phyloP scores from a whole-genome alignment of 176 grass and related monocot species.

The Microstegium vimineum region DNA sequence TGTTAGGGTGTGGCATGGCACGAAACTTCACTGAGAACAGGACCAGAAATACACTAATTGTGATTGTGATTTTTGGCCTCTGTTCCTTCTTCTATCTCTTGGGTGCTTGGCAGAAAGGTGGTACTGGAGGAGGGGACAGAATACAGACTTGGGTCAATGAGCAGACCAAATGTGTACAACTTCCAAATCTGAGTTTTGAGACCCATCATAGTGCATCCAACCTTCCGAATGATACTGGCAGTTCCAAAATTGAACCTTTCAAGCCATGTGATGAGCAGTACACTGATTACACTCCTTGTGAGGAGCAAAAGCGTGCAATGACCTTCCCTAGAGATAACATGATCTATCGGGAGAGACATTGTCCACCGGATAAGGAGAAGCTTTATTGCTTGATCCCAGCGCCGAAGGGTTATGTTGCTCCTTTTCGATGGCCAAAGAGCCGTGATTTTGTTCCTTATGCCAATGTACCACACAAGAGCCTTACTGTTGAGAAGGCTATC shows the following conservation, averaged over 20 bases:
- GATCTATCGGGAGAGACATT: constrained; percentile 84
- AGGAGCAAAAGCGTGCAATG: constrained; percentile 73
- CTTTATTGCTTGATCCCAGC: constrained; percentile 74
- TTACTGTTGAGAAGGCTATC: constrained; percentile 85
- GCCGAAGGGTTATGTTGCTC: constrained; percentile 63
- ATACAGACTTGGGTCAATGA: constrained; percentile 60
- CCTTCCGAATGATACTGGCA: constrained; percentile 27
- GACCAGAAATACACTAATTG: constrained; percentile 48
- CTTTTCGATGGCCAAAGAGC: constrained; percentile 82
- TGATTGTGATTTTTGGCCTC: constrained; percentile 50
- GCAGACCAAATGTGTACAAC: constrained; percentile 54
- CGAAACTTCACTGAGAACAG: constrained; percentile 46
- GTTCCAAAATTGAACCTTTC: constrained; percentile 36
- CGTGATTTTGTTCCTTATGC: constrained; percentile 75
- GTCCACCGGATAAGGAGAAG: constrained; percentile 59
- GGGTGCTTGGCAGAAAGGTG: constrained; percentile 63
- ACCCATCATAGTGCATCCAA: constrained; percentile 57
- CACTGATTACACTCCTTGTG: constrained; percentile 90
- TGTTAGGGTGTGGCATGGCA: constrained; percentile 50
- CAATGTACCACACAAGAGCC: constrained; percentile 79
- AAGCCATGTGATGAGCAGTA: constrained; percentile 56
- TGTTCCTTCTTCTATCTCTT: constrained; percentile 81
- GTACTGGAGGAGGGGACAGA: constrained; percentile 65
- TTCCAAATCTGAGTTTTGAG: constrained; percentile 64
- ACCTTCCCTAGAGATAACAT: constrained; percentile 65